Conservation (phyloP, 768 basidiomycete species). For the Tylopilus intermedius region DNA sequence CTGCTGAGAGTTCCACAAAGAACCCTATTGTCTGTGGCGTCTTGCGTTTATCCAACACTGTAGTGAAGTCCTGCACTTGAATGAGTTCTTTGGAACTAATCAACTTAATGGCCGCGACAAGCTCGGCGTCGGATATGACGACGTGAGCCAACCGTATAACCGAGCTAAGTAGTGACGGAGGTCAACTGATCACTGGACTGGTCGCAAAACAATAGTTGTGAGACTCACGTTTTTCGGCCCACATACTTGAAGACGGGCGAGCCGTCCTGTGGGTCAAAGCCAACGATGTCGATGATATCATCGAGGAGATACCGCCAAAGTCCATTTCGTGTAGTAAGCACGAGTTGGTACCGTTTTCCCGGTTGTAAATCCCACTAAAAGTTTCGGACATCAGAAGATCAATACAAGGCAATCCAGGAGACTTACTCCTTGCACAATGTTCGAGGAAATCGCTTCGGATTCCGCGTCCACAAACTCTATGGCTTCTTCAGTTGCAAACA, state of each 20-base stretch:
- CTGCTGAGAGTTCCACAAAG: slow-evolving; percentile 10
- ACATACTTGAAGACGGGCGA: slow-evolving; percentile 8
- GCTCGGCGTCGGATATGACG: slow-evolving; percentile 2
- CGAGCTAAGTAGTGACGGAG: background rate
- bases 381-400: background rate
- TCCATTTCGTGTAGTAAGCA: slow-evolving; percentile 14
- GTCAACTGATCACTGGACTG: background rate
- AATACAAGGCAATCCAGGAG: no score
- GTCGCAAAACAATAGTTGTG: background rate
- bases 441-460: background rate
- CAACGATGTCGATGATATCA: slow-evolving; percentile 2
- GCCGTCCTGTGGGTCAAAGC: slow-evolving; percentile 1
- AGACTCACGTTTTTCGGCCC: slow-evolving; percentile 8
- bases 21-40: slow-evolving; percentile 9
- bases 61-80: slow-evolving; percentile 10
- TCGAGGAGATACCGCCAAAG: slow-evolving; percentile 16
- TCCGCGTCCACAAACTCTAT: slow-evolving; percentile 3
- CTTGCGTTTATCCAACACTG: slow-evolving; percentile 7
- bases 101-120: background rate
- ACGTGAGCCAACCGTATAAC: slow-evolving; percentile 4
- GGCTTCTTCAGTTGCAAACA: slow-evolving; percentile 7
- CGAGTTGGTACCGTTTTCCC: slow-evolving; percentile 8
- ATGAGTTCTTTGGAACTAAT: slow-evolving; percentile 5
- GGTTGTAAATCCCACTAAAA: slow-evolving; percentile 7
- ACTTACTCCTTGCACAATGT: slow-evolving; percentile 7